These are phyloP conservation scores for Neltuma alba DNA, from an alignment of 306 rosid genomes.

Conservation along the genomic window DNA sequence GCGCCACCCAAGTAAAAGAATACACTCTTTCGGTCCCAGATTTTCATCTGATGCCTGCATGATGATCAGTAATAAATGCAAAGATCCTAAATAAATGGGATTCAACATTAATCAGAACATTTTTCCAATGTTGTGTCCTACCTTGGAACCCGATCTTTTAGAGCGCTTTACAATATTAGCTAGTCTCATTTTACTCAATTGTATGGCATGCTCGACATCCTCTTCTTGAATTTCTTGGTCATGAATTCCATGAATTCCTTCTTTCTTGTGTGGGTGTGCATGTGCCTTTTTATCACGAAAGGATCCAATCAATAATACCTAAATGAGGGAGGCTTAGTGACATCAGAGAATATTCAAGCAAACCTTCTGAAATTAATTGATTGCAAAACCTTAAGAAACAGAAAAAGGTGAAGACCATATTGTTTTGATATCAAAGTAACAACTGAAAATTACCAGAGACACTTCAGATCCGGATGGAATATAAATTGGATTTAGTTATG, in stretches of 20 bases:
- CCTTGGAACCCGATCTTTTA: constrained; percentile 76
- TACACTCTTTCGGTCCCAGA: constrained; percentile 79
- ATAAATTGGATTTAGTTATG: constrained; percentile 9
- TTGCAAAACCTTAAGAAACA: not conserved
- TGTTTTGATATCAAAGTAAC: not conserved
- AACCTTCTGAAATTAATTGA: constrained; percentile 17
- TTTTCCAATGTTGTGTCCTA: constrained; percentile 33
- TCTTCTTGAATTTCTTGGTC: constrained; percentile 51
- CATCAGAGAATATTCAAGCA: constrained; percentile 11
- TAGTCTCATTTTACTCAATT: constrained; percentile 53
- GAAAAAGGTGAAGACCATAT: too few relatives aligned
- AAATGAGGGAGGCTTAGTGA: constrained; percentile 39
- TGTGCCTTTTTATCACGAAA: constrained; percentile 47
- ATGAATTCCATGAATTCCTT: constrained; percentile 52
- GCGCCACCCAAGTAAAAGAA: constrained; percentile 96
- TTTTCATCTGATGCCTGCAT: constrained; percentile 72
- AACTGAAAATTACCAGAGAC: not conserved
- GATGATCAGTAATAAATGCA: constrained; percentile 23
- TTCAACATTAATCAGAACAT: constrained; percentile 9
- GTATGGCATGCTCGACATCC: constrained; percentile 40
- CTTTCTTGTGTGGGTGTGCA: constrained; percentile 40
- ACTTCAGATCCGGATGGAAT: not conserved
- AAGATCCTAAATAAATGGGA: constrained; percentile 9
- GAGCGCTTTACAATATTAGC: constrained; percentile 69
- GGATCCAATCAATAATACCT: constrained; percentile 80